Conservation (phyloP, 2,329 filamentous ascomycete species). For the Curvularia verruculosa region DNA sequence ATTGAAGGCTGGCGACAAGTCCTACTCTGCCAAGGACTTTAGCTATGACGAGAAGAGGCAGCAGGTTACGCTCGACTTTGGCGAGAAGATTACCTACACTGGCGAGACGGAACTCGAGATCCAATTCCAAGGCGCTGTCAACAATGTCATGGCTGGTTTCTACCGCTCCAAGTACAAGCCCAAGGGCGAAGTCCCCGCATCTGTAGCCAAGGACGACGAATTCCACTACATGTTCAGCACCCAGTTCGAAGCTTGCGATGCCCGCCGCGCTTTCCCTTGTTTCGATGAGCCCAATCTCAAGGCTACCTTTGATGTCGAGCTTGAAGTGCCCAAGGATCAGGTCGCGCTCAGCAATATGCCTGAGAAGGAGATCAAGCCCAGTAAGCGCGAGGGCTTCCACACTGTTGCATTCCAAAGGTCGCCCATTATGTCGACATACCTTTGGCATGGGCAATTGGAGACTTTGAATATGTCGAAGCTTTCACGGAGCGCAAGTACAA, state of each 20-base stretch:
- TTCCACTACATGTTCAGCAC: slow-evolving; percentile 81
- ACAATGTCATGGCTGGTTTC: slow-evolving; percentile 88
- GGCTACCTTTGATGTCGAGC: slow-evolving; percentile 90
- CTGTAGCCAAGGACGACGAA: slow-evolving; percentile 74
- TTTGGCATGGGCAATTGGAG: slow-evolving; percentile 95
- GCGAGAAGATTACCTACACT: slow-evolving; percentile 70
- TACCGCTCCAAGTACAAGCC: slow-evolving; percentile 95
- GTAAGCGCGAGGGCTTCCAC: slow-evolving; percentile 72
- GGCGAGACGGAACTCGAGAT: slow-evolving; percentile 71
- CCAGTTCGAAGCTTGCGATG: slow-evolving; percentile 96
- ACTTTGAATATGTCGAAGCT: slow-evolving; percentile 95
- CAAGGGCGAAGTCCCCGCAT: slow-evolving; percentile 69
- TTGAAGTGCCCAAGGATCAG: slow-evolving; percentile 88
- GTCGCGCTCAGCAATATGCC: slow-evolving; percentile 96
- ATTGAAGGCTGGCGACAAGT: slow-evolving; percentile 63
- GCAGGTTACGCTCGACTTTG: slow-evolving; percentile 79
- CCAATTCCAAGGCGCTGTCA: slow-evolving; percentile 80
- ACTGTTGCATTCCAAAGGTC: slow-evolving; percentile 89
- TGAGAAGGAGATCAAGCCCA: slow-evolving; percentile 75
- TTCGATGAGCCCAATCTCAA: slow-evolving; percentile 98
- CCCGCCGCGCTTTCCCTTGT: slow-evolving; percentile 92
- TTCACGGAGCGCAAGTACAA: slow-evolving; percentile 90
- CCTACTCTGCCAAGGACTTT: slow-evolving; percentile 69
- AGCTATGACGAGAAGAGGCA: slow-evolving; percentile 84
- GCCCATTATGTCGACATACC: slow-evolving; percentile 94